phyloP scores from a whole-genome alignment of 768 basidiomycete species.

The Cystobasidium ongulense region DNA sequence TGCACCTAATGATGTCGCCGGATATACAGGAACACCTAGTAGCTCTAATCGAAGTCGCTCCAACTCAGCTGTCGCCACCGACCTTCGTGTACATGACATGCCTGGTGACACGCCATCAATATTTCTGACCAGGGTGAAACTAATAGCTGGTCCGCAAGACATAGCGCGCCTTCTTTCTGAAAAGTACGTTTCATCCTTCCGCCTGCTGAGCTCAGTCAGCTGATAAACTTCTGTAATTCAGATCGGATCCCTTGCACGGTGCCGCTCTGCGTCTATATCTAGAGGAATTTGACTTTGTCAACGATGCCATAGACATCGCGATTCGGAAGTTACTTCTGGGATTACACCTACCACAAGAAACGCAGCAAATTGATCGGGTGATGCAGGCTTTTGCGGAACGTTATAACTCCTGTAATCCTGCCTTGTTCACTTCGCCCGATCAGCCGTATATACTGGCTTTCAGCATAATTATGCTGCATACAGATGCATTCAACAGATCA shows the following conservation, averaged over 20 bases:
- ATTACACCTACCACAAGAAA: conserved; percentile 82
- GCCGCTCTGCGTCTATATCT: conserved; percentile 66
- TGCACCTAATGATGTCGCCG: not conserved
- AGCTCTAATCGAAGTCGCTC: not conserved
- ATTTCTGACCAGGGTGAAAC: conserved; percentile 3
- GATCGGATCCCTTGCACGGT: conserved; percentile 63
- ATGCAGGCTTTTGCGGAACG: conserved; percentile 87
- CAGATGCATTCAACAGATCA: conserved; percentile 94
- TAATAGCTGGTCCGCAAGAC: not conserved
- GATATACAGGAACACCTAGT: not conserved
- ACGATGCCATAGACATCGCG: conserved; percentile 81
- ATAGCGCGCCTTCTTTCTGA: conserved; percentile 24
- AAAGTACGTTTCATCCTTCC: not conserved
- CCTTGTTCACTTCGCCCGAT: conserved; percentile 71
- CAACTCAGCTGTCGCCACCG: not conserved
- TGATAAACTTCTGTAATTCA: conserved; percentile 43
- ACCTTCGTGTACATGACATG: not conserved
- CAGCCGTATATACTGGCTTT: conserved; percentile 86
- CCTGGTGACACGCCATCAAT: conserved; percentile 10
- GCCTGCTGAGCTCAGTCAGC: not conserved
- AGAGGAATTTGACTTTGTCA: conserved; percentile 62
- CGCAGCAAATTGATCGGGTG: conserved; percentile 95
- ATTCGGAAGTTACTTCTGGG: conserved; percentile 83
- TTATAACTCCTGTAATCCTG: conserved; percentile 74
- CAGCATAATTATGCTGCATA: conserved; percentile 93